These are phyloP conservation scores for Pisolithus orientalis DNA, from an alignment of 768 basidiomycete genomes.

Conservation along the genomic window DNA sequence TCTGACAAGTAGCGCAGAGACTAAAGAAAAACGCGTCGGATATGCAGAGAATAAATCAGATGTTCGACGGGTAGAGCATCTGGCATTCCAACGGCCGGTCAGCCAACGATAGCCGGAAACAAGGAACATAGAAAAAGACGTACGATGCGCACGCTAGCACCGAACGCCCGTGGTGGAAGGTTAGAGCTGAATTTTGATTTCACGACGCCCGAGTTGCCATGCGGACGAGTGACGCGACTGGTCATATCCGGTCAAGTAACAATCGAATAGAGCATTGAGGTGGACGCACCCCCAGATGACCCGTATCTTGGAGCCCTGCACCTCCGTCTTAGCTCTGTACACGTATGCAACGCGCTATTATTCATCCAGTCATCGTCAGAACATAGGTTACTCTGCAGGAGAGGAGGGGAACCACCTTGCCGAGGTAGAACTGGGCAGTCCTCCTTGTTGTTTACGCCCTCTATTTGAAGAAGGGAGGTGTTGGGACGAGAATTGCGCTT, in stretches of 20 bases:
- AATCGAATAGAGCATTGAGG: background rate
- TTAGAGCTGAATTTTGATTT: slow-evolving; percentile 95
- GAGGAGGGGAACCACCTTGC: slow-evolving; percentile 64
- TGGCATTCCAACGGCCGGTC: slow-evolving; percentile 17
- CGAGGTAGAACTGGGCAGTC: slow-evolving; percentile 97
- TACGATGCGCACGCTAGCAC: slow-evolving; percentile 88
- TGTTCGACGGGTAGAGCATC: slow-evolving; percentile 92
- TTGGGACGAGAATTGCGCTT: slow-evolving; percentile 96
- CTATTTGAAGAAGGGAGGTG: slow-evolving; percentile 94
- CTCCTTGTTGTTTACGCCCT: slow-evolving; percentile 90
- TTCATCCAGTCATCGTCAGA: background rate
- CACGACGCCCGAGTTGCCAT: slow-evolving; percentile 92
- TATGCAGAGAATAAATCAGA: slow-evolving; percentile 37
- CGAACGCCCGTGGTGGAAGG: slow-evolving; percentile 92
- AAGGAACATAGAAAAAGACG: slow-evolving; percentile 26
- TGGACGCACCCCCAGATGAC: slow-evolving; percentile 92
- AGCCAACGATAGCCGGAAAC: slow-evolving; percentile 1
- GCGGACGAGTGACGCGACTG: slow-evolving; percentile 88
- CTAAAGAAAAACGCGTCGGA: slow-evolving; percentile 17
- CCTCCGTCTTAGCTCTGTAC: slow-evolving; percentile 93
- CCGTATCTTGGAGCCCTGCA: slow-evolving; percentile 91
- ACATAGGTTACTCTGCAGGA: background rate
- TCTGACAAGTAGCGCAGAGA: slow-evolving; percentile 8
- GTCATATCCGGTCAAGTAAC: background rate
- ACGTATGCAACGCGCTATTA: slow-evolving; percentile 95